Evolutionary conservation across 192 early-diverging fungal genomes (phyloP), one percentile per base, ranked within the genome.

Genomic region (Podila minutissima): DNA sequence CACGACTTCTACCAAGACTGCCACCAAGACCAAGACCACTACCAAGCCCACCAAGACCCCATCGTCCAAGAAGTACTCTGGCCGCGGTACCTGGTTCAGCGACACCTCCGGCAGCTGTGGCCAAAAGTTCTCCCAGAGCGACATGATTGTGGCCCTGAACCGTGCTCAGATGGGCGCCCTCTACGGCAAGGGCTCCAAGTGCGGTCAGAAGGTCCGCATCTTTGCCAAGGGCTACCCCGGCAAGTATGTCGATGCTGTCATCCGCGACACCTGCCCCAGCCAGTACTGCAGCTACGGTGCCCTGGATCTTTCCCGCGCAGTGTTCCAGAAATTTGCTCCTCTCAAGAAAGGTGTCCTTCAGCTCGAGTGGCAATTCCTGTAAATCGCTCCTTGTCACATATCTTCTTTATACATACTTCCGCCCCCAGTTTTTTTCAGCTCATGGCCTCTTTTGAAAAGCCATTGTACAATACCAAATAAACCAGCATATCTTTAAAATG

Each of bases 1-100:
- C 62, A 63, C 9, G 17, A 8, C n/a, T 24, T 32, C 62, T 17
- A 29, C 62, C 35, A 38, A 33, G 19, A 29, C 61, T 9, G 9
- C 61, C n/a, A 62, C 61, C 61, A 62, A 29, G n/a, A 33, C 32
- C 33, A 32, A 62, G 20, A 63, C 33, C 31, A 24, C 22, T 24
- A 26, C 53, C 53, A 55, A 46, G 20, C 31, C 28, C 32, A 32
- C 28, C 61, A 62, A 62, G 28, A 10, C n/a, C 19, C 22, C 32
- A 31, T 58, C 24, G 11, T 26, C 41, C 28, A 64, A 35, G 64
- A 50, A 24, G 41, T 79, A 51, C 55, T 62, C 33, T 51, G 77
- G 77, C 33, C 77, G 71, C 38, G 77, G 77, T 26, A 81, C 77
- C 55, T 81, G 77, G 71, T 81, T 81, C 57, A 81, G 77, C 62